Base-by-base conservation (phyloP, 768 basidiomycete genomes). In the Suillus ampliporus region DNA sequence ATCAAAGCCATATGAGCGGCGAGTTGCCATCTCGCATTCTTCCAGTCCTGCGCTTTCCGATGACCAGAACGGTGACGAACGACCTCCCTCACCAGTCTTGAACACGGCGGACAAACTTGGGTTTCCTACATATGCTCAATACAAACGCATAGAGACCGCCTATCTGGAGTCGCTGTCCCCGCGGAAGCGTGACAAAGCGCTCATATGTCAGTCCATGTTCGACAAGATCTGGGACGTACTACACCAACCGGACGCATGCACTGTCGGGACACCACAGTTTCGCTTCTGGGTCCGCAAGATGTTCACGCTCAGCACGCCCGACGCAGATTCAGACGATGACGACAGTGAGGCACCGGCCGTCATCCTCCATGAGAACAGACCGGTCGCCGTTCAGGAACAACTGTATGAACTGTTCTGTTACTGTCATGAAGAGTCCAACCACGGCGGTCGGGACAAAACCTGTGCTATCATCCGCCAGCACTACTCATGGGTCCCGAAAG, bases 401-500 rank as follows among this genome's bases (percentile, higher is more conserved):
- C 84, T 94, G 35, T 94, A 92, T 70, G 88, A 89, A 67, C 80
- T 94, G 44, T 79, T 95, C 46, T 89, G 88, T 67, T 88, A 88
- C 67, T 89, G 86, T 65, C 93, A 94, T 66, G 84, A 80, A 15
- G 80, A 82, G 52, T 78, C 83, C 57, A 79, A 83, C 11, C 92
- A 94, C 69, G 90, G 87, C 15, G 92, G 92, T 31, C 85, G 92
- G 23, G 93, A 95, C 75, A 90, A 86, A 79, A 95, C 93, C 0
- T 86, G 84, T 61, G 80, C 82, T 3, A 79, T 86, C 61, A 83
- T 94, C 43, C 81, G 89, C 53, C 78, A 85, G 63, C 83, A 85
- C 68, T 95, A 92, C 73, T 88, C 90, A 10, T 94, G 89, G 88
- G 84, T 95, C 31, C 92, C 93, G 17, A 94, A 94, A 76, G 89